A percentile compares a stretch with the other conserved stretches of the same genome.
phyloP scores from a whole-genome alignment of 495 filamentous ascomycete genomes.

The Cercophora sp. region DNA sequence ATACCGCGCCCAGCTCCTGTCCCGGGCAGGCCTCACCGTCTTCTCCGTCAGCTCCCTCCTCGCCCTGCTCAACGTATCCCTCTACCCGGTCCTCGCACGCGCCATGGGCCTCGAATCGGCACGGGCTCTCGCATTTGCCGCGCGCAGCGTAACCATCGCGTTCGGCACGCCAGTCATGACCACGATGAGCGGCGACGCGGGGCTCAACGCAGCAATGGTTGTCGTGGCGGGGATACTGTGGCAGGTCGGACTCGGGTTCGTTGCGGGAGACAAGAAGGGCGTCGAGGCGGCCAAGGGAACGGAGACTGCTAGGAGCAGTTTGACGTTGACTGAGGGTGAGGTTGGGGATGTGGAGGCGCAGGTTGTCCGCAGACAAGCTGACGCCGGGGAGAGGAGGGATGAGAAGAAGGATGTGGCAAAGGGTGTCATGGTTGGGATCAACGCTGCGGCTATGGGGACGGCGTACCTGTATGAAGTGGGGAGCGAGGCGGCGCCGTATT shows the following conservation, averaged over 20 bases:
- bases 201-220: slow-evolving; percentile 42
- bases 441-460: slow-evolving; percentile 50
- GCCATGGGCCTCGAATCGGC: slow-evolving; percentile 29
- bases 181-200: slow-evolving; percentile 35
- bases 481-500: slow-evolving; percentile 45
- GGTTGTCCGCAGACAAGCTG: not conserved
- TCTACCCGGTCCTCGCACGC: slow-evolving; percentile 32
- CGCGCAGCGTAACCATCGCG: slow-evolving; percentile 43
- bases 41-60: slow-evolving; percentile 29
- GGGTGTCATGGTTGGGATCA: slow-evolving; percentile 45
- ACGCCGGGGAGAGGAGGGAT: slow-evolving; percentile 7
- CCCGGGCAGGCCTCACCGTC: slow-evolving; percentile 34
- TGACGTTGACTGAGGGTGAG: not conserved
- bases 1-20: slow-evolving; percentile 38
- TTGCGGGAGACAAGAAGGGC: slow-evolving; percentile 30
- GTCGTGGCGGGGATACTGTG: slow-evolving; percentile 44
- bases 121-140: slow-evolving; percentile 39
- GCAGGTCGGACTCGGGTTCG: slow-evolving; percentile 38
- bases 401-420: slow-evolving; percentile 35
- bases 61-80: slow-evolving; percentile 33
- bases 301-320: not conserved
- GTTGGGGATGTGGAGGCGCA: slow-evolving; percentile 3
- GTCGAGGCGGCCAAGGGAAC: slow-evolving; percentile 3
- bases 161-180: slow-evolving; percentile 36
- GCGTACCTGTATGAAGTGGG: slow-evolving; percentile 43